A percentile compares a stretch with the other conserved stretches of the same genome.
phyloP scores from a whole-genome alignment of 306 rosid genomes.

The Fagus sylvatica region DNA sequence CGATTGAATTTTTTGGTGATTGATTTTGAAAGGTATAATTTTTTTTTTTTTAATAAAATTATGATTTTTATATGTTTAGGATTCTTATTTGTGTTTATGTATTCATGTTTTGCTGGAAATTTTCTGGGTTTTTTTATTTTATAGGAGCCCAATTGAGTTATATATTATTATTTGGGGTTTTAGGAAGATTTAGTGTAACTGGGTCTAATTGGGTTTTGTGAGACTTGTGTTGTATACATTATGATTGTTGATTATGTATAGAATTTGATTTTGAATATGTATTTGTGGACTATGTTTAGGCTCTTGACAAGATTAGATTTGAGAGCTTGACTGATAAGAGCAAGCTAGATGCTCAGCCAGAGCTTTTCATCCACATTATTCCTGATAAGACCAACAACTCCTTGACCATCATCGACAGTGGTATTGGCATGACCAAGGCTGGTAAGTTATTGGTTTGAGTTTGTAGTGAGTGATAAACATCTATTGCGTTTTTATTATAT shows the following conservation, averaged over 20 bases:
- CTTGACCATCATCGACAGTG: conserved; percentile 82
- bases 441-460: conserved; percentile 40
- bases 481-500: not conserved
- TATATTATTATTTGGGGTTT: too few species aligned
- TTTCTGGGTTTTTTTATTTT: not conserved
- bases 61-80: not conserved
- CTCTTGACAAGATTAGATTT: conserved; percentile 83
- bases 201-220: too few species aligned
- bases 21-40: too few species aligned
- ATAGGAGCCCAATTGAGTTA: too few species aligned
- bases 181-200: not conserved
- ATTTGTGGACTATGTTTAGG: conserved; percentile 35
- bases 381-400: conserved; percentile 82
- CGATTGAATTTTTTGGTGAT: too few species aligned
- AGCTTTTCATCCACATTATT: conserved; percentile 77
- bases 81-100: not conserved
- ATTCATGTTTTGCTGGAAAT: too few species aligned
- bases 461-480: not conserved
- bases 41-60: too few species aligned
- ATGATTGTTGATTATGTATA: too few species aligned
- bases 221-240: too few species aligned
- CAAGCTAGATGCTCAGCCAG: conserved; percentile 92
- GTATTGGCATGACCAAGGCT: conserved; percentile 96
- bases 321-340: conserved; percentile 93
- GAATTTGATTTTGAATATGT: too few species aligned